Evolutionary conservation across 2,329 filamentous ascomycete genomes (phyloP).

Genomic region (Aspergillus ruber): DNA sequence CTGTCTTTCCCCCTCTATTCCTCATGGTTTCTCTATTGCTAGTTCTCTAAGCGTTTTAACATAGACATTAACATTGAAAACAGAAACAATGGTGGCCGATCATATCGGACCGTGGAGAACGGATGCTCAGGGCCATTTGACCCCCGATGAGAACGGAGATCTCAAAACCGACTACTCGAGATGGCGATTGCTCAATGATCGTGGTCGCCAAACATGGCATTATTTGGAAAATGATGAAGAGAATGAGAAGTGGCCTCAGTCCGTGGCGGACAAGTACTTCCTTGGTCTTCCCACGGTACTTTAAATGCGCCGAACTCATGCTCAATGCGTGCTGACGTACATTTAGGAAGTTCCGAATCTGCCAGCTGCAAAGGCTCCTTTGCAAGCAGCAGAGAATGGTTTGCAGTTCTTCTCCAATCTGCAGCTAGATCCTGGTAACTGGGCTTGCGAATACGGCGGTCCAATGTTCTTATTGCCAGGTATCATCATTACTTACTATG

Average conservation of each 20-base stretch:
- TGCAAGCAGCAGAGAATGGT: slow-evolving; percentile 75
- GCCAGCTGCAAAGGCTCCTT: slow-evolving; percentile 61
- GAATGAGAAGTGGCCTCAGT: slow-evolving; percentile 73
- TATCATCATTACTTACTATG: slow-evolving; percentile 77
- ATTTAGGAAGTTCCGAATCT: slow-evolving; percentile 66
- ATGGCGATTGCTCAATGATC: slow-evolving; percentile 80
- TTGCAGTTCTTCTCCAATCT: slow-evolving; percentile 83
- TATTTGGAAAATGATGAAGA: slow-evolving; percentile 72
- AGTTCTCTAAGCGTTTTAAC: not conserved
- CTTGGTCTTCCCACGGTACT: slow-evolving; percentile 71
- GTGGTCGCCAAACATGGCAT: slow-evolving; percentile 87
- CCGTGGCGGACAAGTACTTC: slow-evolving; percentile 80
- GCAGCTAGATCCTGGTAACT: slow-evolving; percentile 82
- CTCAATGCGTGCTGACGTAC: not conserved
- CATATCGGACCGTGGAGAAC: slow-evolving; percentile 32
- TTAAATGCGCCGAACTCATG: slow-evolving; percentile 8
- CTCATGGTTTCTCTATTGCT: slow-evolving; percentile 1
- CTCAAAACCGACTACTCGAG: slow-evolving; percentile 67
- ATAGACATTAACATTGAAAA: too few species aligned
- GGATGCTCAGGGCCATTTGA: slow-evolving; percentile 28
- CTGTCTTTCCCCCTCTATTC: slow-evolving; percentile 1
- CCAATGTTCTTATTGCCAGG: slow-evolving; percentile 93
- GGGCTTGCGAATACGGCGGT: slow-evolving; percentile 96
- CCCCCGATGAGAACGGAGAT: slow-evolving; percentile 29
- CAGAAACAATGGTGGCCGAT: slow-evolving; percentile 14